Base-by-base conservation (phyloP, 208 protist species). In the Wallacemonas collosoma region DNA sequence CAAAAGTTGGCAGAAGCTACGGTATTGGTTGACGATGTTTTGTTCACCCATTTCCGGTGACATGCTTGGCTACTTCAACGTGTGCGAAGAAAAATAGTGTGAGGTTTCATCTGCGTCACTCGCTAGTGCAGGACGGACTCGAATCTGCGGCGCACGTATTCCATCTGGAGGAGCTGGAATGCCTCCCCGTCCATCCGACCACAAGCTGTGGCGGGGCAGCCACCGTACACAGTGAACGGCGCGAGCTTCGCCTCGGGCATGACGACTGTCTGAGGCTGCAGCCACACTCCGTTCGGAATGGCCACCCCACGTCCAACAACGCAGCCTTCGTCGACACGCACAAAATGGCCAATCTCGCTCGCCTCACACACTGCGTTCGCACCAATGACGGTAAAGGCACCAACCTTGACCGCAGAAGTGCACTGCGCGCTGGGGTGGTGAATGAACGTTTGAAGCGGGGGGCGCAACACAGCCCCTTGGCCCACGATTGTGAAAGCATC, bases 211-310 rank as follows among this genome's bases (percentile, higher is more conserved):
- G 86, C 86, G 40, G 88, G 88, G 57, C 67, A 67, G 15, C 86
- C 88, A 7, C 69, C 58, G 51, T 91, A 93, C 14, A 90, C 71
- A 9, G 80, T 87, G 63, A 81, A 93, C 36, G 86, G 86, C 1
- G 75, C 80, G 57, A 93, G 76, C 17, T 80, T 73, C 15, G 85
- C 73, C 36, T 83, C 88, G 14, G 81, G 57, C 3, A 86, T 76
- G 41, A 91, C 85, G 36, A 85, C 83, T 40, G 75, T 85, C 39
- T 76, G 72, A 11, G 76, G 62, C 57, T 68, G 63, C 71, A 93
- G 65, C 85, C 86, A 91, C 53, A 88, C 88, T 2, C 88, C 88
- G 68, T 90, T 82, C 38, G 80, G 77, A 8, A 93, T 53, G 50
- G 73, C 76, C 2, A 76, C 84, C 12, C 80, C 81, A 51, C 79